Conservation (phyloP, 2,329 filamentous ascomycete species). For the Phialemoniopsis sp. region DNA sequence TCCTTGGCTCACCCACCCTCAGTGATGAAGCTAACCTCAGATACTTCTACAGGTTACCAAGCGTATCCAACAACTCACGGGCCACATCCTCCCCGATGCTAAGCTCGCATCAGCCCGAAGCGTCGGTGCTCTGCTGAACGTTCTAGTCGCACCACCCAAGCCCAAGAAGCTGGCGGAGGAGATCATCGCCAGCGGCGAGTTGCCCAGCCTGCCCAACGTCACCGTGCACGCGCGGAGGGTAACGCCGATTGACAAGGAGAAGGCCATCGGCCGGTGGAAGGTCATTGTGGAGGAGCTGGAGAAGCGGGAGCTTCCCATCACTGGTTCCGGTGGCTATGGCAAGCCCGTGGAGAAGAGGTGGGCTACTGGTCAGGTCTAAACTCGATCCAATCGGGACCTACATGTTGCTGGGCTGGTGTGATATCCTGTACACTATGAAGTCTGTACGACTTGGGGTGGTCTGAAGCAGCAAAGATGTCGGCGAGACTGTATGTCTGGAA, state of each 20-base stretch:
- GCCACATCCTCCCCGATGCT: constrained; percentile 68
- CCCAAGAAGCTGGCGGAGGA: constrained; percentile 59
- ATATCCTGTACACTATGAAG: not conserved
- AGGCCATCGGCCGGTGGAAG: constrained; percentile 36
- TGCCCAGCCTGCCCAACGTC: constrained; percentile 64
- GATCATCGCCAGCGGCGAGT: constrained; percentile 40
- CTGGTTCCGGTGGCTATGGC: constrained; percentile 14
- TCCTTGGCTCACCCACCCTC: not conserved
- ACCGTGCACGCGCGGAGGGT: constrained; percentile 59
- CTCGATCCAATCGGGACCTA: too few species aligned
- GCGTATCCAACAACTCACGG: constrained; percentile 76
- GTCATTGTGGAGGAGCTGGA: constrained; percentile 25
- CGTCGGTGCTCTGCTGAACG: constrained; percentile 48
- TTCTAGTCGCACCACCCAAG: constrained; percentile 50
- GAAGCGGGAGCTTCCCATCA: constrained; percentile 18
- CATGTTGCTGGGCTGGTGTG: not conserved
- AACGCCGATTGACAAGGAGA: constrained; percentile 69
- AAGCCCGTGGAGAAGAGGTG: constrained; percentile 17
- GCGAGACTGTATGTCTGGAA: too few species aligned
- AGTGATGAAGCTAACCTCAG: too few species aligned
- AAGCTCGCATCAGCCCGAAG: constrained; percentile 54
- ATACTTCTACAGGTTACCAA: constrained; percentile 77
- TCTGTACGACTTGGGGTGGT: too few species aligned
- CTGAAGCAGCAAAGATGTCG: too few species aligned
- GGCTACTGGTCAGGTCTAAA: constrained; percentile 12